Evolutionary conservation across 1,139 yeast genomes (phyloP).

Genomic region (Chernovozyma sophiae-reginae): DNA sequence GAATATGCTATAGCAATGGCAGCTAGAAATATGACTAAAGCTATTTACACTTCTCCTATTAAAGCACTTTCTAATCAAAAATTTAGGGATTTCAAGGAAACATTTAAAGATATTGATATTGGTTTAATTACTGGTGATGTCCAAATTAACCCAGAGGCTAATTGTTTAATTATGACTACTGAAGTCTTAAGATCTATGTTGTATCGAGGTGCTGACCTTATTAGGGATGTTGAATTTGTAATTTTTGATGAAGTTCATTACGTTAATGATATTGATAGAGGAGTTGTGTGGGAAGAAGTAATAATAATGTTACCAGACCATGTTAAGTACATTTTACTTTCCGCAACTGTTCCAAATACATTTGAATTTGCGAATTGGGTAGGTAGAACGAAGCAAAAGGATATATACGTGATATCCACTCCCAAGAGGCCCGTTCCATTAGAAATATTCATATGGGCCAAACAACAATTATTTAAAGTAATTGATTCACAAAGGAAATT

Average conservation of each 20-base stretch:
- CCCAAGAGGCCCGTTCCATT: constrained; percentile 95
- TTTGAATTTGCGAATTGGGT: constrained; percentile 98
- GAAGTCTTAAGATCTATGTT: constrained; percentile 94
- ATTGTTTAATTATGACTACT: constrained; percentile 96
- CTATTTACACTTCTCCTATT: constrained; percentile 90
- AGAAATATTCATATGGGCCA: constrained; percentile 82
- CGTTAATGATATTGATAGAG: constrained; percentile 94
- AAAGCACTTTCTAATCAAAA: constrained; percentile 92
- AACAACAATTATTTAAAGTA: constrained; percentile 59
- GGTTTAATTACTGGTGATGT: constrained; percentile 98
- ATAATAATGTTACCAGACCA: constrained; percentile 95
- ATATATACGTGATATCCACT: constrained; percentile 91
- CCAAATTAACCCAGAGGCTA: constrained; percentile 94
- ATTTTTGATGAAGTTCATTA: constrained; percentile 97
- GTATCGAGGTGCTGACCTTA: constrained; percentile 92
- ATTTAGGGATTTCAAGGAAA: constrained; percentile 84
- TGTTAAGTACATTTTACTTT: constrained; percentile 79
- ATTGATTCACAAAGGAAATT: constrained; percentile 73
- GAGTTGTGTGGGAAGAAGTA: constrained; percentile 99
- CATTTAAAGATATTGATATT: constrained; percentile 76
- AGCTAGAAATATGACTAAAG: constrained; percentile 81
- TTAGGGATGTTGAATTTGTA: constrained; percentile 95
- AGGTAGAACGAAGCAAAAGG: constrained; percentile 93
- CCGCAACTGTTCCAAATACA: constrained; percentile 97
- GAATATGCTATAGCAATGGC: constrained; percentile 96